Evolutionary conservation across 176 grass and related monocot genomes (phyloP).

Genomic region (Urochloa ruziziensis): DNA sequence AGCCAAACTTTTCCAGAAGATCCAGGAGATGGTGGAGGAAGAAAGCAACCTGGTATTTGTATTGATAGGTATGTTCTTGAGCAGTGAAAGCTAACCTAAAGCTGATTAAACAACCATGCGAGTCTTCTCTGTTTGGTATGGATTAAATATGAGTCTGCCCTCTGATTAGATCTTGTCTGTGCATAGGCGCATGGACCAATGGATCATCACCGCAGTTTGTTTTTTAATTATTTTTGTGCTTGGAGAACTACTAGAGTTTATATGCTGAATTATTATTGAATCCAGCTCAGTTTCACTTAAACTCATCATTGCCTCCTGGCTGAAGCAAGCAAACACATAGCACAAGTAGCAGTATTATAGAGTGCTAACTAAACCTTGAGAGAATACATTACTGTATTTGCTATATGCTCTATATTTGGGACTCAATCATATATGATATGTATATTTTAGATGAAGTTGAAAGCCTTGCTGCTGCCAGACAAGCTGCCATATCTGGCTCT

Average conservation of each 20-base stretch:
- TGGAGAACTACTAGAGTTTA: not conserved
- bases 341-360: not conserved
- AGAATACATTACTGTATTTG: constrained; percentile 21
- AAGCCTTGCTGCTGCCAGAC: constrained; percentile 98
- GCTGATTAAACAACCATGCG: not conserved
- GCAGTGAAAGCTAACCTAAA: not conserved
- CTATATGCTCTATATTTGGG: constrained; percentile 13
- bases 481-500: constrained; percentile 97
- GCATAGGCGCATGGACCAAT: not conserved
- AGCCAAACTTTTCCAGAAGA: constrained; percentile 99
- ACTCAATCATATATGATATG: constrained; percentile 28
- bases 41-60: constrained; percentile 95
- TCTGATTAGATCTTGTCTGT: constrained; percentile 15
- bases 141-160: constrained; percentile 5
- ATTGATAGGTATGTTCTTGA: constrained; percentile 76
- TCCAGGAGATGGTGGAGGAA: constrained; percentile 99
- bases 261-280: not conserved
- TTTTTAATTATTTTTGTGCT: not conserved
- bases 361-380: constrained; percentile 13
- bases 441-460: constrained; percentile 93
- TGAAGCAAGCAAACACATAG: constrained; percentile 18
- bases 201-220: not conserved
- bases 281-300: not conserved
- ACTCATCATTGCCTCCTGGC: not conserved
- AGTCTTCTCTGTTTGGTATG: not conserved